A percentile compares a stretch with the other conserved stretches of the same genome.
Evolutionary conservation across 257 asterid genomes (phyloP).

Genomic region (Capsicum rhomboideum): DNA sequence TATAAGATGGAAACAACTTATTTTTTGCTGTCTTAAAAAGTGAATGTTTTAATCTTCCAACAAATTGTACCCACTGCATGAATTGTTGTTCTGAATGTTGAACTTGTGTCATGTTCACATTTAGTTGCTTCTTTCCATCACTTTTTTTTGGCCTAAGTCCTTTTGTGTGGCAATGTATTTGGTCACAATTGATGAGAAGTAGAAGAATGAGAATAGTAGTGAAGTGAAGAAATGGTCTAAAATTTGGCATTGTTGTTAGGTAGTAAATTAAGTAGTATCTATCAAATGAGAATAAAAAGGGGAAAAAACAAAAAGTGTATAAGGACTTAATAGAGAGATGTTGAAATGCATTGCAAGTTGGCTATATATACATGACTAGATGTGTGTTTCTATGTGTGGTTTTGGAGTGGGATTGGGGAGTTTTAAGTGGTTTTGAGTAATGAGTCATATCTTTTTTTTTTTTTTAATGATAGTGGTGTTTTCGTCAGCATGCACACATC

Average conservation of each 20-base stretch:
- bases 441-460: neutral
- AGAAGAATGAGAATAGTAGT: constrained; percentile 13
- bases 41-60: constrained; percentile 74
- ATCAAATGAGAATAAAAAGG: neutral
- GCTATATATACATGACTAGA: neutral
- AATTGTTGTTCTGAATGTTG: constrained; percentile 62
- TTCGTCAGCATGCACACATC: fast-evolving
- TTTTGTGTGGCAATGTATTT: constrained; percentile 39
- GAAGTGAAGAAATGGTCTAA: constrained; percentile 6
- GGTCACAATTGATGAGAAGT: constrained; percentile 6
- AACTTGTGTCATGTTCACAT: constrained; percentile 42
- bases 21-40: constrained; percentile 60
- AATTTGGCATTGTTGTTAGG: constrained; percentile 15
- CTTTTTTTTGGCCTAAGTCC: constrained; percentile 32
- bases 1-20: constrained; percentile 61
- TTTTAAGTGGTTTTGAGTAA: neutral
- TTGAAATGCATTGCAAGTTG: constrained; percentile 13
- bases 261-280: neutral
- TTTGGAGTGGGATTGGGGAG: neutral
- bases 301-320: neutral
- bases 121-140: constrained; percentile 11
- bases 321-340: neutral
- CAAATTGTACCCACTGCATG: constrained; percentile 73
- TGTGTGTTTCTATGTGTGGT: neutral
- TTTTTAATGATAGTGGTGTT: neutral